Percentiles rank a stretch among this genome's conserved stretches.
Conservation (phyloP, 257 asterid species). For the Scutellaria barbata region DNA sequence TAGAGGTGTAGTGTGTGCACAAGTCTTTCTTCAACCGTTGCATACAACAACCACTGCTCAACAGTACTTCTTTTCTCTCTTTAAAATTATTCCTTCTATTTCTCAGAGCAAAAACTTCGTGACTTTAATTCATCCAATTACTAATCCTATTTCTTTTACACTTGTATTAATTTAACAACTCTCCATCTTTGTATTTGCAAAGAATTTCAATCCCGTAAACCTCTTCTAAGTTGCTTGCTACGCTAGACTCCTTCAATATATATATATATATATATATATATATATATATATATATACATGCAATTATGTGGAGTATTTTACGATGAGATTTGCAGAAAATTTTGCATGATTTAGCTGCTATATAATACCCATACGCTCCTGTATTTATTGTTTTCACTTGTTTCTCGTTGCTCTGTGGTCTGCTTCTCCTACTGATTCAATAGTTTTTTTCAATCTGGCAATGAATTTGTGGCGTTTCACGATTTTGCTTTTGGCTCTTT, state of each 20-base stretch:
- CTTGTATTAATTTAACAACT: constrained; percentile 18
- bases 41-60: constrained; percentile 52
- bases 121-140: constrained; percentile 29
- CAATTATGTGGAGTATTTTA: not conserved
- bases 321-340: not conserved
- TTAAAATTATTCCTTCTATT: constrained; percentile 18
- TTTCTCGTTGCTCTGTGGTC: constrained; percentile 22
- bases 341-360: not conserved
- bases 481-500: constrained; percentile 21
- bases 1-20: too few species aligned
- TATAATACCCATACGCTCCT: constrained; percentile 37
- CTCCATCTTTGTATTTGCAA: constrained; percentile 34
- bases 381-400: constrained; percentile 46
- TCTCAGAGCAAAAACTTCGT: constrained; percentile 33
- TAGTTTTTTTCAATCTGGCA: not conserved
- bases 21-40: too few species aligned
- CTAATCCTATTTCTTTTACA: not conserved
- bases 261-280: constrained; percentile 10
- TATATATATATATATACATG: constrained; percentile 12
- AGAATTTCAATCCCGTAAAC: not conserved
- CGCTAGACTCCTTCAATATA: not conserved
- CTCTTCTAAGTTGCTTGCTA: not conserved
- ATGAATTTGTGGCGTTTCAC: constrained; percentile 33
- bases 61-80: constrained; percentile 36
- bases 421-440: constrained; percentile 15